Conservation (phyloP, 768 basidiomycete species). For the Boletus rex-veris region DNA sequence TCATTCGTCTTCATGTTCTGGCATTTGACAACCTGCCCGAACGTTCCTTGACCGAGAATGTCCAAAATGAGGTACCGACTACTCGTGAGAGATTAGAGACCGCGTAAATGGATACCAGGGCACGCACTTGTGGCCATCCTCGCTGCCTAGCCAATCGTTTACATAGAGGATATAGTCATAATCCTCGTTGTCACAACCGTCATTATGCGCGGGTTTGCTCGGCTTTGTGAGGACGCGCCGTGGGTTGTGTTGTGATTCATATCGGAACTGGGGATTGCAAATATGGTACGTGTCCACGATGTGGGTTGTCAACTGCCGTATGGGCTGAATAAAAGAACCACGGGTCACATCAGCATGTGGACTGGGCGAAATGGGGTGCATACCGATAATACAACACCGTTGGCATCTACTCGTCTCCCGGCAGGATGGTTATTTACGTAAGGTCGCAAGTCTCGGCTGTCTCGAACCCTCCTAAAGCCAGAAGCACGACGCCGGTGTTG, state of each 20-base stretch:
- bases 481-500: conserved; percentile 62
- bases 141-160: conserved; percentile 94
- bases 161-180: conserved; percentile 99
- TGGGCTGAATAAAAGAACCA: conserved; percentile 35
- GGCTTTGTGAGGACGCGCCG: conserved; percentile 97
- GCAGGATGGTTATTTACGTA: conserved; percentile 57
- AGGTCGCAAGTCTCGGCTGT: conserved; percentile 74
- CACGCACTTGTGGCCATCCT: conserved; percentile 91
- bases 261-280: conserved; percentile 93
- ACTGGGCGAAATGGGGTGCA: conserved; percentile 30
- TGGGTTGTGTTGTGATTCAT: conserved; percentile 93
- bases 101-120: background rate
- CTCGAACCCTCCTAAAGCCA: conserved; percentile 78
- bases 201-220: conserved; percentile 92
- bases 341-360: conserved; percentile 3
- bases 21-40: conserved; percentile 99
- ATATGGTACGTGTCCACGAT: conserved; percentile 90
- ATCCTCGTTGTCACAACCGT: conserved; percentile 98
- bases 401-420: conserved; percentile 75
- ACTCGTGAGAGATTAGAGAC: conserved; percentile 16
- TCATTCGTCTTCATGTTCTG: conserved; percentile 99
- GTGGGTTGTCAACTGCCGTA: conserved; percentile 75
- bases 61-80: conserved; percentile 93
- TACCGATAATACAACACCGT: conserved; percentile 78
- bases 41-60: conserved; percentile 97